Conservation (phyloP, 768 basidiomycete species). For the Inosperma sp. region DNA sequence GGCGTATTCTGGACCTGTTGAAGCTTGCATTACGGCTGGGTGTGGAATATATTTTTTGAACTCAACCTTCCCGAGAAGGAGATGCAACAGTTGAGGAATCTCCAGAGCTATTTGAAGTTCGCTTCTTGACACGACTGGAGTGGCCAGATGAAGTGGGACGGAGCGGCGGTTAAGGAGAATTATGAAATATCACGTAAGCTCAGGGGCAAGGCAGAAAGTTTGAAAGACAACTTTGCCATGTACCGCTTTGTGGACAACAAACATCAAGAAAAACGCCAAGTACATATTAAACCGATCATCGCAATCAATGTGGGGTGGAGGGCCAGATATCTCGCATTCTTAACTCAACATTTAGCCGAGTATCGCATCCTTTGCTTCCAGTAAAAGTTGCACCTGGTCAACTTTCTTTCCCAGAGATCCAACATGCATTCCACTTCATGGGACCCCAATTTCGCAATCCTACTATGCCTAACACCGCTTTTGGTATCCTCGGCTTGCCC, state of each 20-base stretch:
- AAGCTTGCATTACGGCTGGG: slow-evolving; percentile 75
- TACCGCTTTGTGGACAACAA: slow-evolving; percentile 60
- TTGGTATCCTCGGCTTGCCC: slow-evolving; percentile 75
- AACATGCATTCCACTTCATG: slow-evolving; percentile 73
- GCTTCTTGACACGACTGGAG: slow-evolving; percentile 96
- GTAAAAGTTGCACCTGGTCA: slow-evolving; percentile 90
- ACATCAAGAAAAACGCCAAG: slow-evolving; percentile 35
- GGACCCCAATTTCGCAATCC: slow-evolving; percentile 87
- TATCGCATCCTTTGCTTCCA: slow-evolving; percentile 87
- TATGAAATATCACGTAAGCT: slow-evolving; percentile 58
- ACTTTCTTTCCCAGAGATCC: slow-evolving; percentile 82
- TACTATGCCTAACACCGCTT: slow-evolving; percentile 87
- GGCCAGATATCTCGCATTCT: slow-evolving; percentile 91
- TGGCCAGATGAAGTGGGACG: slow-evolving; percentile 78
- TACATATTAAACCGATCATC: slow-evolving; percentile 80
- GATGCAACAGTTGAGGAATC: slow-evolving; percentile 52
- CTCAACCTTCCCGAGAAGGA: slow-evolving; percentile 62
- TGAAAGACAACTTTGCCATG: slow-evolving; percentile 78
- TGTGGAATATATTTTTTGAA: slow-evolving; percentile 88
- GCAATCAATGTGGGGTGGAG: slow-evolving; percentile 90
- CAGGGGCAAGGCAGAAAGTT: slow-evolving; percentile 72
- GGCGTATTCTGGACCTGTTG: slow-evolving; percentile 63
- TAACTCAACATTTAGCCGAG: slow-evolving; percentile 81
- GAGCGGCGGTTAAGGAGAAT: slow-evolving; percentile 59
- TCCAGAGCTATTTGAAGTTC: slow-evolving; percentile 71